Evolutionary conservation across 495 filamentous ascomycete genomes (phyloP).

Genomic region (Lasiosphaeris hirsuta): DNA sequence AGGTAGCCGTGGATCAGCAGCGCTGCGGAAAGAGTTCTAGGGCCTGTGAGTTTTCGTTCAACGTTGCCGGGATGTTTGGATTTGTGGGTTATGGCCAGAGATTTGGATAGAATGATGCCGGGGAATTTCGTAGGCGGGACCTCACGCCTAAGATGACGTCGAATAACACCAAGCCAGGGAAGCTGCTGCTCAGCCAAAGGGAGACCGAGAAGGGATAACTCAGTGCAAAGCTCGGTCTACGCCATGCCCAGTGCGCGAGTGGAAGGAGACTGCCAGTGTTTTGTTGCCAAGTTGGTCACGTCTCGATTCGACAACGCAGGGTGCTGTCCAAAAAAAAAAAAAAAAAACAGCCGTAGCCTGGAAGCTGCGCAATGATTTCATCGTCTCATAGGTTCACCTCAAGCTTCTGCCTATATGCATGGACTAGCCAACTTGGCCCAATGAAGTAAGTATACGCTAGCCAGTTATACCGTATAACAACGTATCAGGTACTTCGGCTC

Average conservation of each 20-base stretch:
- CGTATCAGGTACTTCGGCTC: no score
- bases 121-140: background rate
- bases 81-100: slow-evolving; percentile 22
- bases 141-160: background rate
- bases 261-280: no score
- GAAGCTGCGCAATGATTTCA: slow-evolving; percentile 24
- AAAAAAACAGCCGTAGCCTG: background rate
- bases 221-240: no score
- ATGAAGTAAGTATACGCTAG: background rate
- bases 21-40: background rate
- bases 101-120: slow-evolving; percentile 16
- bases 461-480: background rate
- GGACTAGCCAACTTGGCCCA: no score
- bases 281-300: no score
- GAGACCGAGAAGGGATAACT: no score
- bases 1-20: slow-evolving; percentile 14
- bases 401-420: no score
- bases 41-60: background rate
- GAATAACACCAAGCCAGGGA: background rate
- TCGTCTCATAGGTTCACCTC: slow-evolving; percentile 2
- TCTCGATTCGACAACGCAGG: background rate
- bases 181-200: background rate
- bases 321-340: background rate
- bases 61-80: background rate
- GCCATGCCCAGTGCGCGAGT: no score